phyloP scores from a whole-genome alignment of 805 yeast genomes.

The Nakazawaea pomicola region DNA sequence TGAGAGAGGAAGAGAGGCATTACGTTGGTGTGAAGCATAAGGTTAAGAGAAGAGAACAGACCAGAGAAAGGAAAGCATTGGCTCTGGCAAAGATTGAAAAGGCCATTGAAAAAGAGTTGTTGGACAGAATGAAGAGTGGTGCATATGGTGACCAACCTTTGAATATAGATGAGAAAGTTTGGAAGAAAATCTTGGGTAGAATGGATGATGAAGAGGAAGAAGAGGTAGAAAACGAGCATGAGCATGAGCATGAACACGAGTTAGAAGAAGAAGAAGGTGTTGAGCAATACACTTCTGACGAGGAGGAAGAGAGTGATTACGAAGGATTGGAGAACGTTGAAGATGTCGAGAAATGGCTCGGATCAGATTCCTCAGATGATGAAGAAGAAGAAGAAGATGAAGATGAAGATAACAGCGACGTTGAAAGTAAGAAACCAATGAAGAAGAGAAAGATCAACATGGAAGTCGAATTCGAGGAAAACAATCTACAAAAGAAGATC shows the following conservation, averaged over 20 bases:
- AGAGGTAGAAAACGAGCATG: slow-evolving; percentile 46
- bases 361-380: slow-evolving; percentile 18
- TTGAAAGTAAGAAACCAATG: slow-evolving; percentile 24
- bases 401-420: slow-evolving; percentile 45
- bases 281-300: slow-evolving; percentile 34
- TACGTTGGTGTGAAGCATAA: slow-evolving; percentile 91
- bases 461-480: slow-evolving; percentile 11
- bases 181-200: slow-evolving; percentile 88
- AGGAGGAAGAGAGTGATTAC: slow-evolving; percentile 41
- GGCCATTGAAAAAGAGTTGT: slow-evolving; percentile 91
- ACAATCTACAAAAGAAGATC: neutral
- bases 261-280: slow-evolving; percentile 50
- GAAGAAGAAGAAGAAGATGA: slow-evolving; percentile 16
- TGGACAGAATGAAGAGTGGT: slow-evolving; percentile 93
- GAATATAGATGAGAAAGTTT: slow-evolving; percentile 91
- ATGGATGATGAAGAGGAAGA: slow-evolving; percentile 54
- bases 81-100: slow-evolving; percentile 96
- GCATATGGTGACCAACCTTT: slow-evolving; percentile 98
- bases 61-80: slow-evolving; percentile 93
- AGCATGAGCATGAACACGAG: slow-evolving; percentile 32
- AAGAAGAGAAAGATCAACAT: slow-evolving; percentile 12
- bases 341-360: slow-evolving; percentile 39
- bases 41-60: slow-evolving; percentile 90
- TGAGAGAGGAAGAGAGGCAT: slow-evolving; percentile 88
- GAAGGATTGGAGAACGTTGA: slow-evolving; percentile 45